Conservation (phyloP, 768 basidiomycete species). For the Tylopilus sp. region DNA sequence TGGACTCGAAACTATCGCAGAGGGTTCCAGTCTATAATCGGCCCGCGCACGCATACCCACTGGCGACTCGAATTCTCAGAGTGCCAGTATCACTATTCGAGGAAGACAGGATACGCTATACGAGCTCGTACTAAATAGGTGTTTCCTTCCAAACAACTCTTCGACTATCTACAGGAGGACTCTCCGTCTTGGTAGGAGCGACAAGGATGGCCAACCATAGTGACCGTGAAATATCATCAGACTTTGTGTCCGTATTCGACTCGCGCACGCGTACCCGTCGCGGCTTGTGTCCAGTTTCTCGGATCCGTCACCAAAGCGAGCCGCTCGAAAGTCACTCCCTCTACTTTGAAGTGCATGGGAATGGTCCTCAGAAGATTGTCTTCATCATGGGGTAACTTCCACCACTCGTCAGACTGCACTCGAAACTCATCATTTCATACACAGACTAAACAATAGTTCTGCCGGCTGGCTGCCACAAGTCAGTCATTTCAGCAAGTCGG, state of each 20-base stretch:
- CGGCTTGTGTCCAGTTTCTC: slow-evolving; percentile 73
- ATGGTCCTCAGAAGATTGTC: slow-evolving; percentile 58
- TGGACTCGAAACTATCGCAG: too few relatives aligned
- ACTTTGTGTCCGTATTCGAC: slow-evolving; percentile 50
- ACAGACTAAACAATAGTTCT: slow-evolving; percentile 56
- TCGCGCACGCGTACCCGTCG: slow-evolving; percentile 59
- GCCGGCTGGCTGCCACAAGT: slow-evolving; percentile 69
- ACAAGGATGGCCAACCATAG: slow-evolving; percentile 3
- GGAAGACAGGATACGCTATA: too few relatives aligned
- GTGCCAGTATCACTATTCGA: too few relatives aligned
- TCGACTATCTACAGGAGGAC: too few relatives aligned
- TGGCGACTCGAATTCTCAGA: too few relatives aligned
- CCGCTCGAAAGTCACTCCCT: slow-evolving; percentile 65
- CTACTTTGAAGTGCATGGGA: slow-evolving; percentile 78
- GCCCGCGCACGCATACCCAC: too few relatives aligned
- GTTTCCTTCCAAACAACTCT: too few relatives aligned
- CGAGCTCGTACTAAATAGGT: too few relatives aligned
- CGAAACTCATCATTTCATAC: slow-evolving; percentile 2
- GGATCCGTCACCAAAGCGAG: slow-evolving; percentile 43
- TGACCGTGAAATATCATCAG: slow-evolving; percentile 10
- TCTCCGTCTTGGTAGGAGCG: too few relatives aligned
- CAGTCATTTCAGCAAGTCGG: slow-evolving; percentile 50
- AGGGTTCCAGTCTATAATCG: too few relatives aligned
- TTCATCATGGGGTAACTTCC: slow-evolving; percentile 68
- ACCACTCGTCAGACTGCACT: neutral